Conservation (phyloP, 179 eudicot genomes). For the Drosera spatulata region DNA sequence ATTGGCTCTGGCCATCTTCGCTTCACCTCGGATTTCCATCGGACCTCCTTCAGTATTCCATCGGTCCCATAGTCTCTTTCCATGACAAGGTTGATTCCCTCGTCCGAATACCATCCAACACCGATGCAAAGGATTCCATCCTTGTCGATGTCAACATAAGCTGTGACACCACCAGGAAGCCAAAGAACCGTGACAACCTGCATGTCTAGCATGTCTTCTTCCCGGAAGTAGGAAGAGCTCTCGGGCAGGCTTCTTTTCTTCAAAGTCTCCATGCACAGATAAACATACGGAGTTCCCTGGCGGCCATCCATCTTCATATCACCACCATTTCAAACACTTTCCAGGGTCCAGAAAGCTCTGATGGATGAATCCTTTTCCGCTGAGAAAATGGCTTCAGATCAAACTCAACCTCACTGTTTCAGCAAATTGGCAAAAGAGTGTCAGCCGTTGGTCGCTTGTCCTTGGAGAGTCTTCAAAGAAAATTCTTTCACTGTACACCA, state of each 20-base stretch:
- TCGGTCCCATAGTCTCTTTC: slow-evolving; percentile 92
- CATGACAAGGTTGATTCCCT: slow-evolving; percentile 95
- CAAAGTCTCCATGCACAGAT: slow-evolving; percentile 76
- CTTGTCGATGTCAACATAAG: slow-evolving; percentile 73
- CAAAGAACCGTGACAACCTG: slow-evolving; percentile 79
- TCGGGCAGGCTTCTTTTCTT: slow-evolving; percentile 83
- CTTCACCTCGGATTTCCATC: slow-evolving; percentile 77
- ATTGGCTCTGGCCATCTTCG: slow-evolving; percentile 72
- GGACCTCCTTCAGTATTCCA: slow-evolving; percentile 81
- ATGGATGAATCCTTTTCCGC: slow-evolving; percentile 69
- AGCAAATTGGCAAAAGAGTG: slow-evolving; percentile 1
- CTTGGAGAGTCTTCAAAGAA: not conserved
- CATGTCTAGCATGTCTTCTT: slow-evolving; percentile 83
- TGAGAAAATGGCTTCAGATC: slow-evolving; percentile 88
- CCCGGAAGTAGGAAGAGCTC: slow-evolving; percentile 55
- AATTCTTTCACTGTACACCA: not conserved
- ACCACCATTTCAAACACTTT: slow-evolving; percentile 85
- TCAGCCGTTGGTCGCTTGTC: no score
- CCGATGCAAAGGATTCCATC: slow-evolving; percentile 91
- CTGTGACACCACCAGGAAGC: slow-evolving; percentile 94
- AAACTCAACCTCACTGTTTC: slow-evolving; percentile 55
- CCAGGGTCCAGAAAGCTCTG: slow-evolving; percentile 79
- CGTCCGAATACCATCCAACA: slow-evolving; percentile 96
- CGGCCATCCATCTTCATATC: slow-evolving; percentile 31
- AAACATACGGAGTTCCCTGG: slow-evolving; percentile 55